Conservation (phyloP, 768 basidiomycete genomes). For the Lactarius vividus region DNA sequence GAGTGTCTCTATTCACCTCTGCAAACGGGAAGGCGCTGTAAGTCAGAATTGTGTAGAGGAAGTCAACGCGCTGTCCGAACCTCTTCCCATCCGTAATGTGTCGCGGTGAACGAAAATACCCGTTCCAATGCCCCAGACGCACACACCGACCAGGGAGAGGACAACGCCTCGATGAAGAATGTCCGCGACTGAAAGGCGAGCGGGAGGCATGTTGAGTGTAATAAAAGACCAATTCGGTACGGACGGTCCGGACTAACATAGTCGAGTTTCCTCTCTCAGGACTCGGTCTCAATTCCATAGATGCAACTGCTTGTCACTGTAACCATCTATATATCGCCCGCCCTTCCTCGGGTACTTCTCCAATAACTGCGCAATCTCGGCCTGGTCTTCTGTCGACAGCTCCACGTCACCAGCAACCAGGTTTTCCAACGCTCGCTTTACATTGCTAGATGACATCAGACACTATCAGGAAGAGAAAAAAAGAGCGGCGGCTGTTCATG, state of each 20-base stretch:
- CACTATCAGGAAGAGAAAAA: background rate
- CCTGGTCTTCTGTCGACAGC: conserved; percentile 36
- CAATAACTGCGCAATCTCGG: conserved; percentile 40
- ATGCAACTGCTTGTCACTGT: conserved; percentile 26
- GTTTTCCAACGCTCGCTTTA: conserved; percentile 44
- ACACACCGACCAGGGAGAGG: conserved; percentile 19
- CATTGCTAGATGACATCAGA: conserved; percentile 31
- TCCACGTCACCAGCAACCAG: conserved; percentile 40
- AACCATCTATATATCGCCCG: conserved; percentile 37
- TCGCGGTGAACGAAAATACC: conserved; percentile 21
- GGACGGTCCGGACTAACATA: background rate
- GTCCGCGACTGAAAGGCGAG: conserved; percentile 22
- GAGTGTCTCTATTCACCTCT: conserved; percentile 9
- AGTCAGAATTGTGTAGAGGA: conserved; percentile 1
- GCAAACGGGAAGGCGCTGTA: background rate
- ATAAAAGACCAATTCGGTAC: too few species aligned
- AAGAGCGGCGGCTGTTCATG: background rate
- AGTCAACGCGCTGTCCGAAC: background rate
- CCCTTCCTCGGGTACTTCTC: conserved; percentile 40
- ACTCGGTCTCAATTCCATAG: conserved; percentile 32
- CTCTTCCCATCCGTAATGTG: conserved; percentile 24
- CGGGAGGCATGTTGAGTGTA: conserved; percentile 6
- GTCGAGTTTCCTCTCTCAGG: too few species aligned
- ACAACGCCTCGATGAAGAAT: conserved; percentile 23
- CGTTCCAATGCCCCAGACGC: conserved; percentile 19